Evolutionary conservation across 495 filamentous ascomycete species (phyloP).

Genomic region (Xylaria palmicola): DNA sequence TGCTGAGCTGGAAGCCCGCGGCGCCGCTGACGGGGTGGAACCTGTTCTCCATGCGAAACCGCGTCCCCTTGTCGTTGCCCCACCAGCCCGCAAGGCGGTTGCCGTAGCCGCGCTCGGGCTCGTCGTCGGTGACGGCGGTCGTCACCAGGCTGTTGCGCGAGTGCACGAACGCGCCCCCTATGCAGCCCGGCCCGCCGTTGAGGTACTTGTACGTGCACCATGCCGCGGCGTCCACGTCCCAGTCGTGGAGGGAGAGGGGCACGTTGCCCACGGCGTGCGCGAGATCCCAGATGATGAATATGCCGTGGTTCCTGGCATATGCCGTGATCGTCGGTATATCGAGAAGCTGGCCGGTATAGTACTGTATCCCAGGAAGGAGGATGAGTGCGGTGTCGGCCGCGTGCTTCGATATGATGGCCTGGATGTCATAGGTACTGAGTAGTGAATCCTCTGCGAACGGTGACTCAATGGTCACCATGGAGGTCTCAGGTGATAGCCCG

Average conservation of each 20-base stretch:
- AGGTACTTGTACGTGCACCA: constrained; percentile 99
- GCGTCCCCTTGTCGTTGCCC: constrained; percentile 72
- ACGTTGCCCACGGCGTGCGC: constrained; percentile 95
- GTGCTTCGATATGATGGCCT: constrained; percentile 72
- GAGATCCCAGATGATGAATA: constrained; percentile 90
- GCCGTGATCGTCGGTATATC: constrained; percentile 83
- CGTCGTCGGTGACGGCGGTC: constrained; percentile 34
- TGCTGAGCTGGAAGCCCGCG: constrained; percentile 67
- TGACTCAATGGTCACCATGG: constrained; percentile 77
- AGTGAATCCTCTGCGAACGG: constrained; percentile 47
- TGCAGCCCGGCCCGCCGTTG: constrained; percentile 84
- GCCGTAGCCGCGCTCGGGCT: constrained; percentile 42
- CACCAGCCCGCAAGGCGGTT: constrained; percentile 83
- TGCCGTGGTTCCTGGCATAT: constrained; percentile 70
- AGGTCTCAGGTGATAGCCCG: constrained; percentile 60
- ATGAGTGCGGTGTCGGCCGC: constrained; percentile 74
- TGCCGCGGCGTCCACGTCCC: constrained; percentile 93
- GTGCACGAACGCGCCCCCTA: constrained; percentile 87
- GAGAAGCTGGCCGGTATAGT: constrained; percentile 89
- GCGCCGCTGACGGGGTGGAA: constrained; percentile 74
- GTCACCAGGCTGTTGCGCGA: constrained; percentile 62
- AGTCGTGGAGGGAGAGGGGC: constrained; percentile 76
- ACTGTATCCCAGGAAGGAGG: constrained; percentile 88
- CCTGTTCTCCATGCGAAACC: constrained; percentile 76
- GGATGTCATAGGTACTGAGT: constrained; percentile 70